Percentiles rank a stretch among this genome's conserved stretches.
phyloP scores from a whole-genome alignment of 225 moss, liverwort and hornwort genomes.

The Asterella californica region DNA sequence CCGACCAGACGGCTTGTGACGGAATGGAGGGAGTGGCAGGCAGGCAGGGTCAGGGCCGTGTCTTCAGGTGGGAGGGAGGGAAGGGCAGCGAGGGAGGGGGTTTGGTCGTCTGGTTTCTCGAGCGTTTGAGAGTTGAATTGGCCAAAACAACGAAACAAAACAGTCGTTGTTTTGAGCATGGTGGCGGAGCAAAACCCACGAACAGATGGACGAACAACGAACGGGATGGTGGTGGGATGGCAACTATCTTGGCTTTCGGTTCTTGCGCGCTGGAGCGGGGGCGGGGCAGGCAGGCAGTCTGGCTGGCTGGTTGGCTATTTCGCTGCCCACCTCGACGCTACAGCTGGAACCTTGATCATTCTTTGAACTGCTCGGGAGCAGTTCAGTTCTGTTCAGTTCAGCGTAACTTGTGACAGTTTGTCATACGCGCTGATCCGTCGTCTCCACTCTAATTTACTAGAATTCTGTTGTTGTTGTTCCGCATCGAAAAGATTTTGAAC shows the following conservation, averaged over 20 bases:
- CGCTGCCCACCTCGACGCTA: conserved; percentile 8
- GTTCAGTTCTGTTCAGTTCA: conserved; percentile 21
- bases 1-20: background rate
- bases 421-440: conserved; percentile 11
- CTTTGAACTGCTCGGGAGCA: conserved; percentile 22
- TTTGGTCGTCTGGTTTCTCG: conserved; percentile 20
- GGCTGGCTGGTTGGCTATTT: background rate
- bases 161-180: conserved; percentile 12
- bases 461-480: conserved; percentile 13
- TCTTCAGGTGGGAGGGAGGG: background rate
- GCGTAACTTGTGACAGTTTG: conserved; percentile 22
- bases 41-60: background rate
- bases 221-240: background rate
- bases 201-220: conserved; percentile 1
- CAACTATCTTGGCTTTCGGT: conserved; percentile 19
- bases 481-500: conserved; percentile 19
- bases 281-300: background rate
- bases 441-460: background rate
- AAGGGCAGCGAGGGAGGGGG: background rate
- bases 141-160: conserved; percentile 9
- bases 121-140: background rate
- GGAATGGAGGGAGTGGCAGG: background rate
- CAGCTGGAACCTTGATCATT: conserved; percentile 21
- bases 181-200: background rate
- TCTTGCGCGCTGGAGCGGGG: conserved; percentile 7